Conservation (phyloP, 2,329 filamentous ascomycete genomes). For the Ceratocystis cubensis region DNA sequence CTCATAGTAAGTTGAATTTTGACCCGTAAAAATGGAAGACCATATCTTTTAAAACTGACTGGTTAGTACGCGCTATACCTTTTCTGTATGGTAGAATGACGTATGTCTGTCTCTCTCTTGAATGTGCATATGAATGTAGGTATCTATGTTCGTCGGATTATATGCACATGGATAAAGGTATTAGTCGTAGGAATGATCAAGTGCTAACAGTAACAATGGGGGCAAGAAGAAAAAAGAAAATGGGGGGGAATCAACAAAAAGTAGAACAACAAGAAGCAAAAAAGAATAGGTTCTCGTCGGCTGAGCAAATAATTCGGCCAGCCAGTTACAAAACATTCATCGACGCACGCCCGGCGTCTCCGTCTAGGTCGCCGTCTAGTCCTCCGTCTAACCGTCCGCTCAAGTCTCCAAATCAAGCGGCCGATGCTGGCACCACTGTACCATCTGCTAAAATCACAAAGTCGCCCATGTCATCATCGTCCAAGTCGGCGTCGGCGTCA, state of each 20-base stretch:
- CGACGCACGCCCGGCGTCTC: too few relatives aligned
- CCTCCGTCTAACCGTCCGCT: too few relatives aligned
- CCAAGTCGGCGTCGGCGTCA: constrained; percentile 6
- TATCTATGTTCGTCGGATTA: constrained; percentile 6
- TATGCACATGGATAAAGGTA: constrained; percentile 3
- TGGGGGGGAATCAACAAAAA: background rate
- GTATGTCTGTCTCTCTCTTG: too few relatives aligned
- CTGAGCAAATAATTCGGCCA: background rate
- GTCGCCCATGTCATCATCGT: constrained; percentile 20
- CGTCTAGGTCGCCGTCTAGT: too few relatives aligned
- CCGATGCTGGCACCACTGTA: constrained; percentile 17
- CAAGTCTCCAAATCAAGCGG: background rate
- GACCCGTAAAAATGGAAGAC: too few relatives aligned
- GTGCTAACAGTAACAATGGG: background rate
- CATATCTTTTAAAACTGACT: too few relatives aligned
- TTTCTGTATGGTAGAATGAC: too few relatives aligned
- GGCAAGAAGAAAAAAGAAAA: background rate
- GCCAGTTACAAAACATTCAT: background rate
- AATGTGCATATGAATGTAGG: background rate
- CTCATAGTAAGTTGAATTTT: too few relatives aligned
- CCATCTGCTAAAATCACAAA: constrained; percentile 20
- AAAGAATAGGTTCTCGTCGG: background rate
- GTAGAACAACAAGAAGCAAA: background rate
- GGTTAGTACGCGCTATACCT: too few relatives aligned
- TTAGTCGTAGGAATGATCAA: constrained; percentile 5